These are phyloP conservation scores for Leucoagaricus sp. DNA, from an alignment of 1,284 basidiomycete genomes.

Conservation along the genomic window DNA sequence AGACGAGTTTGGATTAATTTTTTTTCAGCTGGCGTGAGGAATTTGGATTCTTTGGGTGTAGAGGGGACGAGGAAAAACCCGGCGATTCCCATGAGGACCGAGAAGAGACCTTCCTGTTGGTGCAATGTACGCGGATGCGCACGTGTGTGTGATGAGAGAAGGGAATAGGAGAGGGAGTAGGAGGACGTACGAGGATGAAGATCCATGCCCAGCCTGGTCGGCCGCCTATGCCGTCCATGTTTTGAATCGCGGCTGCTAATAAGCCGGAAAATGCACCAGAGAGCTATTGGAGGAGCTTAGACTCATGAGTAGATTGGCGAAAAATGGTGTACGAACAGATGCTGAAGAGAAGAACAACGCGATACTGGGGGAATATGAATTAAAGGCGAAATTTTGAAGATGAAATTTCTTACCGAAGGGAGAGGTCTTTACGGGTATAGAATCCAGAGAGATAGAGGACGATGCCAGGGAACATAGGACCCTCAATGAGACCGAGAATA, in stretches of 20 bases:
- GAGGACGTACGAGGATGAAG: conserved; percentile 49
- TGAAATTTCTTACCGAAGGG: conserved; percentile 41
- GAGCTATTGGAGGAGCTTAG: conserved; percentile 17
- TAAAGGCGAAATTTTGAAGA: background rate
- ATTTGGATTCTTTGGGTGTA: conserved; percentile 43
- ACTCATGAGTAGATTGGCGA: background rate
- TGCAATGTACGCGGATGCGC: conserved; percentile 2
- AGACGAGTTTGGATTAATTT: conserved; percentile 33
- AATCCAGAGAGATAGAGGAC: conserved; percentile 55
- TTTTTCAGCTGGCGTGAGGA: conserved; percentile 44
- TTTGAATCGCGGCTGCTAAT: conserved; percentile 50
- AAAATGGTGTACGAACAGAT: conserved; percentile 34
- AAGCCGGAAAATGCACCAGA: conserved; percentile 65
- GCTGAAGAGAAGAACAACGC: conserved; percentile 50
- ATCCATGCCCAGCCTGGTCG: conserved; percentile 66
- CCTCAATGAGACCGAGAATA: conserved; percentile 59
- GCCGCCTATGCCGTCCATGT: conserved; percentile 50
- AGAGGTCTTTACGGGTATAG: conserved; percentile 53
- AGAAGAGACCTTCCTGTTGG: conserved; percentile 51
- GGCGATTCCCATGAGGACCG: conserved; percentile 45
- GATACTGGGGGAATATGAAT: conserved; percentile 22
- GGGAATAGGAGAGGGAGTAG: background rate
- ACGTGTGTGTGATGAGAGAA: background rate
- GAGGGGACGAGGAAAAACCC: conserved; percentile 53
- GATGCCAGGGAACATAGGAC: conserved; percentile 55